phyloP scores from a whole-genome alignment of 1,284 basidiomycete genomes.

The Pterulicium gracile region DNA sequence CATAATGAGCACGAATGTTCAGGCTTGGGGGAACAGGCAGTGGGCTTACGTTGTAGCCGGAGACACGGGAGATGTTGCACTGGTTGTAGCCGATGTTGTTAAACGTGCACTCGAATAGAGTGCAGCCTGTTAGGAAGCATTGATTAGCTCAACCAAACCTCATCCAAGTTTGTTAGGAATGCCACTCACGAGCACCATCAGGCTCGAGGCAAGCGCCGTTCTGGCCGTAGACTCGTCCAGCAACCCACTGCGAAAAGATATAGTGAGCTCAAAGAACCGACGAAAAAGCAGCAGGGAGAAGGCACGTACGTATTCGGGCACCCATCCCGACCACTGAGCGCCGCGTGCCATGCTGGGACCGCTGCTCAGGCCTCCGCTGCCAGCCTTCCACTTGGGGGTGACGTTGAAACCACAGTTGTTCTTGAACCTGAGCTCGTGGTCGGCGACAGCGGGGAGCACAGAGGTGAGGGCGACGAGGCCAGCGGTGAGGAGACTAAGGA shows the following conservation, averaged over 20 bases:
- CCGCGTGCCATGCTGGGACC: neutral
- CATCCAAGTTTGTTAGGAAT: no score
- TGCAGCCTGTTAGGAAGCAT: no score
- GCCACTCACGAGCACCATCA: no score
- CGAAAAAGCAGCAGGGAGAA: neutral
- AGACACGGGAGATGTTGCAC: neutral
- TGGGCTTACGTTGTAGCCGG: neutral
- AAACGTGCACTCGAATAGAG: neutral
- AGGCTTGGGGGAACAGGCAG: no score
- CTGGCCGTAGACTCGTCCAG: neutral
- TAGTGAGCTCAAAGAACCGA: neutral
- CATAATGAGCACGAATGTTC: no score
- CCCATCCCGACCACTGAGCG: neutral
- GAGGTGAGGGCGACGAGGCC: neutral
- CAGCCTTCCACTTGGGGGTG: neutral
- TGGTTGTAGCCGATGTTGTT: neutral
- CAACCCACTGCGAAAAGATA: neutral
- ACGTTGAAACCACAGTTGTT: neutral
- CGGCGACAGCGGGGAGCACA: neutral
- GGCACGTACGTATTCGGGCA: neutral
- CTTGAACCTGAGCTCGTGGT: neutral
- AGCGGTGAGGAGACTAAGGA: neutral
- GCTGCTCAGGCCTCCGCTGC: neutral
- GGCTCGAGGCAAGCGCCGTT: neutral
- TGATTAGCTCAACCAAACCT: no score